These are phyloP conservation scores for Paramecium sexaurelia DNA, from an alignment of 73 alveolate species.

Conservation along the genomic window DNA sequence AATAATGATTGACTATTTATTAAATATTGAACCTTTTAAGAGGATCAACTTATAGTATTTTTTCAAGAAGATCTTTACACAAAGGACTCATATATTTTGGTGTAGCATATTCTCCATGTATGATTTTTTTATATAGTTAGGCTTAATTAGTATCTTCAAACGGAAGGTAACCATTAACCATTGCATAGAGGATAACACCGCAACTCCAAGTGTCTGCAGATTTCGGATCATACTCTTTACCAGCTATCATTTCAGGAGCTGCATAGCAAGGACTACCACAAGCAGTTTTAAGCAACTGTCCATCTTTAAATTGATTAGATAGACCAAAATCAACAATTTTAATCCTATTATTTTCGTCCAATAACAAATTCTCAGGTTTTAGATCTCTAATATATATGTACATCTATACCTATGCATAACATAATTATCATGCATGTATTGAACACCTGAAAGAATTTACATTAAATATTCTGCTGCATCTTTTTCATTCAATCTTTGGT, in stretches of 20 bases:
- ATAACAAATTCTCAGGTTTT: conserved; percentile 75
- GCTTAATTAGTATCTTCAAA: conserved; percentile 68
- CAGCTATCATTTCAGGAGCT: conserved; percentile 80
- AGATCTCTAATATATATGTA: conserved; percentile 60
- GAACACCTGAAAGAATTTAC: conserved; percentile 91
- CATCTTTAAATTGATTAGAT: conserved; percentile 67
- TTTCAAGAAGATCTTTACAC: conserved; percentile 80
- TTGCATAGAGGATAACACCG: conserved; percentile 73
- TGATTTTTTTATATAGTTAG: conserved; percentile 70
- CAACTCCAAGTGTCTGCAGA: conserved; percentile 79
- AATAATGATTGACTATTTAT: conserved; percentile 90
- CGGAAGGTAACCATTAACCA: conserved; percentile 70
- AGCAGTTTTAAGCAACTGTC: conserved; percentile 69
- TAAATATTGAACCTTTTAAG: conserved; percentile 82
- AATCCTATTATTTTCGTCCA: conserved; percentile 66
- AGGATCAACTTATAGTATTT: conserved; percentile 91
- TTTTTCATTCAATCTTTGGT: conserved; percentile 79
- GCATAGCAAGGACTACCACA: conserved; percentile 83
- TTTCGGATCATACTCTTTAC: conserved; percentile 70
- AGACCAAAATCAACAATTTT: conserved; percentile 78
- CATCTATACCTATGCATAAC: conserved; percentile 75
- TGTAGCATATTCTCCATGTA: conserved; percentile 70
- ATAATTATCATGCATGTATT: conserved; percentile 85
- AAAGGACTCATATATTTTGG: conserved; percentile 69
- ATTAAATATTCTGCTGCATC: conserved; percentile 85